These are phyloP conservation scores for Ulota crispa DNA, from an alignment of 225 moss, liverwort and hornwort genomes.

Conservation along the genomic window DNA sequence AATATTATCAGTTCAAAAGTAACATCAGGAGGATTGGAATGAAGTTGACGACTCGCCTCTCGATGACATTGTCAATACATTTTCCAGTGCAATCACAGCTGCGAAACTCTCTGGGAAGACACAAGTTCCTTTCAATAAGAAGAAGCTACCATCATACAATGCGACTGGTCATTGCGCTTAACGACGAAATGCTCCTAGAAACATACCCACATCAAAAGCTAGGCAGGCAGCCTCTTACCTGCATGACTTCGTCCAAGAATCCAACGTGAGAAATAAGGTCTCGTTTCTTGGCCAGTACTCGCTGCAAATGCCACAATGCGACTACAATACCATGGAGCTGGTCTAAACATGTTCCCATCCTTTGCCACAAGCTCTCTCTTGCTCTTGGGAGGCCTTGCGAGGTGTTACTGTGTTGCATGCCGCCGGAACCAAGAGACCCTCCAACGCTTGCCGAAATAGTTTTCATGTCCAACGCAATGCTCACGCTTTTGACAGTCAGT, in stretches of 20 bases:
- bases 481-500: constrained; percentile 74
- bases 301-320: constrained; percentile 96
- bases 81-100: background rate
- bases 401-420: constrained; percentile 73
- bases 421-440: constrained; percentile 69
- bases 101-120: background rate
- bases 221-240: constrained; percentile 39
- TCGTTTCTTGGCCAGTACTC: constrained; percentile 93
- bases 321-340: constrained; percentile 82
- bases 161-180: background rate
- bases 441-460: constrained; percentile 90
- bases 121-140: background rate
- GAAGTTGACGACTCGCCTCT: constrained; percentile 5
- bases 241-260: constrained; percentile 88
- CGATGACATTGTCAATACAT: background rate
- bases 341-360: constrained; percentile 75
- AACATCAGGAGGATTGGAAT: background rate
- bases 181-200: background rate
- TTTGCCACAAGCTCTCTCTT: constrained; percentile 94
- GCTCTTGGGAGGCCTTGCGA: constrained; percentile 82
- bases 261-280: constrained; percentile 88
- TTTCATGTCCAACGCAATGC: constrained; percentile 95
- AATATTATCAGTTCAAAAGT: constrained; percentile 17
- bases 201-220: background rate
- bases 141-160: background rate